Conservation (phyloP, 768 basidiomycete species). For the Leucocoprinus birnbaumii region DNA sequence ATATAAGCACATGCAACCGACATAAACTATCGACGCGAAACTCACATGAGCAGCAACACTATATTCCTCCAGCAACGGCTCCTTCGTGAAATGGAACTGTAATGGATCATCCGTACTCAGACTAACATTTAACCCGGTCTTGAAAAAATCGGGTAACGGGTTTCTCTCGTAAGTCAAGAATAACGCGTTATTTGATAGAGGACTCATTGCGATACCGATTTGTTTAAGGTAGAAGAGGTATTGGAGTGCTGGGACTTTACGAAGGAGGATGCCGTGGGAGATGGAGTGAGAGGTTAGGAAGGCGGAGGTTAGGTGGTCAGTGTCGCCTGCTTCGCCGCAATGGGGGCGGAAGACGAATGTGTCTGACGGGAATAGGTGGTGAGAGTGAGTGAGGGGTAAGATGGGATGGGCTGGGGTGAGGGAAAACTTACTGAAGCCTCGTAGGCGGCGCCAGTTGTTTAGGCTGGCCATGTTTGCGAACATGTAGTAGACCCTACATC, state of each 20-base stretch:
- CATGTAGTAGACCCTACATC: constrained; percentile 90
- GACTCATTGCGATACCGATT: constrained; percentile 98
- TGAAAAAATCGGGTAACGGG: constrained; percentile 96
- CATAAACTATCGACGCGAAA: constrained; percentile 5
- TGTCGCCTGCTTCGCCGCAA: constrained; percentile 96
- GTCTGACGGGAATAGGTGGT: constrained; percentile 42
- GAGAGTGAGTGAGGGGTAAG: constrained; percentile 7
- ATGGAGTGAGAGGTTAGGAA: constrained; percentile 97
- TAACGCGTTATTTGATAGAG: constrained; percentile 94
- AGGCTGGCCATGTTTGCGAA: constrained; percentile 94
- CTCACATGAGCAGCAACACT: constrained; percentile 94
- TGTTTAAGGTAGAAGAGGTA: constrained; percentile 98
- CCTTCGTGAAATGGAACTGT: constrained; percentile 98
- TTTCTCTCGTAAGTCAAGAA: constrained; percentile 97
- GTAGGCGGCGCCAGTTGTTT: constrained; percentile 84
- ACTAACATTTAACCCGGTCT: constrained; percentile 92
- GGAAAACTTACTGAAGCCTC: constrained; percentile 89
- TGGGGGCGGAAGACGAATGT: constrained; percentile 98
- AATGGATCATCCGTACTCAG: constrained; percentile 94
- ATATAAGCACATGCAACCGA: background rate
- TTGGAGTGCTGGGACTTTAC: constrained; percentile 95
- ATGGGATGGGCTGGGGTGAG: background rate
- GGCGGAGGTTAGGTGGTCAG: constrained; percentile 94
- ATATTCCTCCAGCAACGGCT: constrained; percentile 94
- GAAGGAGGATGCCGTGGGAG: constrained; percentile 96